These are phyloP conservation scores for Cryptomeria japonica DNA, from an alignment of 75 land plant species.

Conservation along the genomic window DNA sequence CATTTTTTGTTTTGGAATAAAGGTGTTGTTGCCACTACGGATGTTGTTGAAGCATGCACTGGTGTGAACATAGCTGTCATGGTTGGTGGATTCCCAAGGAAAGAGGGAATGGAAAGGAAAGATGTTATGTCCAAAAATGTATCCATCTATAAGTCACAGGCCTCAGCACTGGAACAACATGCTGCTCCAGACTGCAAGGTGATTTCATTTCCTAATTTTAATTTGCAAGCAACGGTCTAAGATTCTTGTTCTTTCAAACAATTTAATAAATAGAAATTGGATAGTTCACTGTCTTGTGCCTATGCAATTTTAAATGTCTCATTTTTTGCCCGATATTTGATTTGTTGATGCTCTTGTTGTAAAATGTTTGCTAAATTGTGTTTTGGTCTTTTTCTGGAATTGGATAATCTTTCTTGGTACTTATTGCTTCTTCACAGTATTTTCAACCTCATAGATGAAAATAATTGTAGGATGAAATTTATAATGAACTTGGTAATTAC, in stretches of 20 bases:
- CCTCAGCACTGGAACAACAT: slow-evolving; percentile 89
- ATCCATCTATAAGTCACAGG: slow-evolving; percentile 94
- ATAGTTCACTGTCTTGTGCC: background rate
- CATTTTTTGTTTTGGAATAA: background rate
- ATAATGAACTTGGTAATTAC: background rate
- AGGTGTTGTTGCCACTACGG: slow-evolving; percentile 97
- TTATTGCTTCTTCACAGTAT: background rate
- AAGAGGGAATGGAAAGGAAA: slow-evolving; percentile 98
- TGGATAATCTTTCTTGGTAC: background rate
- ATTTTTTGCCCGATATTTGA: background rate
- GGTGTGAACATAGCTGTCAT: slow-evolving; percentile 94
- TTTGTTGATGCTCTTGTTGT: background rate
- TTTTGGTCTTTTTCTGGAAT: background rate
- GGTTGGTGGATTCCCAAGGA: slow-evolving; percentile 98
- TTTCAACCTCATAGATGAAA: background rate
- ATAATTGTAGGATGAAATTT: background rate
- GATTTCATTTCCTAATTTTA: background rate
- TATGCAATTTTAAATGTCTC: background rate
- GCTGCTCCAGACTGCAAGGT: slow-evolving; percentile 95
- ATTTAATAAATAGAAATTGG: background rate
- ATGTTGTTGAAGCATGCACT: slow-evolving; percentile 90
- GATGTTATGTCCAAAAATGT: slow-evolving; percentile 98
- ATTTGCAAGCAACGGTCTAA: background rate
- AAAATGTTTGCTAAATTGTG: background rate
- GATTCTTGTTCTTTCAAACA: background rate